Evolutionary conservation across 495 filamentous ascomycete genomes (phyloP).

Genomic region (Aspergillus nidulans): DNA sequence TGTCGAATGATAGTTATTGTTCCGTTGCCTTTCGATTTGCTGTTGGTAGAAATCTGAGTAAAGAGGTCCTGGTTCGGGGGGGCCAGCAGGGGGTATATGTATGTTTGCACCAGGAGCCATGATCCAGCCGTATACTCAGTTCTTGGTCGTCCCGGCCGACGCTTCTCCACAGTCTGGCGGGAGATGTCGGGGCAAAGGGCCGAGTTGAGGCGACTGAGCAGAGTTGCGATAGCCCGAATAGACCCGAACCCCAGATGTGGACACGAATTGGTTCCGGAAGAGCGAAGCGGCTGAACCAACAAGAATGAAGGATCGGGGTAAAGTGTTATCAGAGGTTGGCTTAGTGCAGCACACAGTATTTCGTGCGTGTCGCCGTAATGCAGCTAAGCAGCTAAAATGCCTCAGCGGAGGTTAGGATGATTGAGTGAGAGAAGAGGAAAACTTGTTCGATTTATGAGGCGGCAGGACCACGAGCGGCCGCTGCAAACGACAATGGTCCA

Average conservation of each 20-base stretch:
- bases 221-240: slow-evolving; percentile 31
- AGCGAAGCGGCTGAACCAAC: slow-evolving; percentile 21
- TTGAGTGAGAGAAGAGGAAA: background rate
- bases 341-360: too few species aligned
- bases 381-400: background rate
- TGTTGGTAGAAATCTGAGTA: slow-evolving; percentile 56
- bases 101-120: slow-evolving; percentile 40
- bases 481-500: slow-evolving; percentile 3
- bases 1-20: slow-evolving; percentile 61
- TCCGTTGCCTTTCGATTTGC: slow-evolving; percentile 55
- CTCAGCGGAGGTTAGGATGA: slow-evolving; percentile 1
- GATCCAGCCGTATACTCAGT: slow-evolving; percentile 22
- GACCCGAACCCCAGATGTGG: slow-evolving; percentile 37
- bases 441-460: slow-evolving; percentile 1
- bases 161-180: slow-evolving; percentile 45
- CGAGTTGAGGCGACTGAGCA: slow-evolving; percentile 37
- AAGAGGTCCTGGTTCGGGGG: slow-evolving; percentile 48
- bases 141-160: slow-evolving; percentile 20
- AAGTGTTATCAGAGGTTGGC: slow-evolving; percentile 15
- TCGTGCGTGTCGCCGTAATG: slow-evolving; percentile 6
- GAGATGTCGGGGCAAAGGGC: slow-evolving; percentile 40
- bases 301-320: slow-evolving; percentile 14
- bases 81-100: slow-evolving; percentile 44
- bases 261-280: slow-evolving; percentile 39
- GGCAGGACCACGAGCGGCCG: slow-evolving; percentile 1